A percentile compares a stretch with the other conserved stretches of the same genome.
Evolutionary conservation across 352 stramenopile genomes (phyloP).

Genomic region (Pythium insidiosum): DNA sequence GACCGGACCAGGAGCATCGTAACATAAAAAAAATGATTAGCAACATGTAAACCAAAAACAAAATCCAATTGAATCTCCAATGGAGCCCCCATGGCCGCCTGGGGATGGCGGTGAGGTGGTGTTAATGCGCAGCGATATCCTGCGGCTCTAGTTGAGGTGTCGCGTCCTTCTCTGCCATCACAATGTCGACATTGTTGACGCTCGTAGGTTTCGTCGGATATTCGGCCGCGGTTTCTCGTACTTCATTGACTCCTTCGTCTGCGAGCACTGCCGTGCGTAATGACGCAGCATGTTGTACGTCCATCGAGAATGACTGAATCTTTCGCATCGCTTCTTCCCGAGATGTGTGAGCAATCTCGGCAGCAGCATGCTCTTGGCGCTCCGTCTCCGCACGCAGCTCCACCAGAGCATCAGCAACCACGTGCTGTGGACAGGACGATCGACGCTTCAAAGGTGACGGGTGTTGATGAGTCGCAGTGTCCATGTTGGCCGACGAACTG

Average conservation of each 20-base stretch:
- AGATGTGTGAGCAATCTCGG: constrained; percentile 12
- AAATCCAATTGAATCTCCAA: too few relatives aligned
- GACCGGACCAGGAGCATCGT: background rate
- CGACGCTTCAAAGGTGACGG: constrained; percentile 8
- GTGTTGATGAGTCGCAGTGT: background rate
- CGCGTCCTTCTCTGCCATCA: constrained; percentile 3
- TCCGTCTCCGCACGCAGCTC: constrained; percentile 14
- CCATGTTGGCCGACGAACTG: constrained; percentile 16
- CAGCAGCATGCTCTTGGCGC: constrained; percentile 12
- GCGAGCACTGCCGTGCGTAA: too few relatives aligned
- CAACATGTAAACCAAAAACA: too few relatives aligned
- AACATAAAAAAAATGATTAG: too few relatives aligned
- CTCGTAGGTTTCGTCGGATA: constrained; percentile 2
- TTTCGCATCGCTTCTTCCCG: constrained; percentile 31
- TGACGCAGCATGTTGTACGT: constrained; percentile 4
- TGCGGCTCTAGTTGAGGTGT: too few relatives aligned
- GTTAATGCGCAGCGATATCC: too few relatives aligned
- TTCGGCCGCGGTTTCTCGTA: background rate
- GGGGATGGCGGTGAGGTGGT: too few relatives aligned
- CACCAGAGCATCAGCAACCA: constrained; percentile 7
- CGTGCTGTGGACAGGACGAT: constrained; percentile 14
- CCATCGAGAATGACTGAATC: constrained; percentile 20
- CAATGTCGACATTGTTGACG: constrained; percentile 4
- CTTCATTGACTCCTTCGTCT: background rate
- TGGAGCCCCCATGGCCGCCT: too few relatives aligned